Evolutionary conservation across 2,329 filamentous ascomycete species (phyloP).

Genomic region (Diaporthe citriasiana): DNA sequence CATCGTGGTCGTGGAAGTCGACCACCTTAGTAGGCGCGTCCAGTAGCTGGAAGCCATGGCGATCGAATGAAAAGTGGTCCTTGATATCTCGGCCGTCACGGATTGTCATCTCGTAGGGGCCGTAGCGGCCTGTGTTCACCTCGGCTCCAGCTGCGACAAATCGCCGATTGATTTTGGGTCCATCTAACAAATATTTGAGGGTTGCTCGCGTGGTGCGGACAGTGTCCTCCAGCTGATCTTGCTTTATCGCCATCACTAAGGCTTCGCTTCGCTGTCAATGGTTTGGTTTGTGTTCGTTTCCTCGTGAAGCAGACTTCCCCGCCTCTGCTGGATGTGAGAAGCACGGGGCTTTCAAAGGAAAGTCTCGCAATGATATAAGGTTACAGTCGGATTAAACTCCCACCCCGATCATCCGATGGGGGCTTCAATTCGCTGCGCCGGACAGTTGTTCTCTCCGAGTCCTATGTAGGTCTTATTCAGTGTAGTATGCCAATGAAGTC

Average conservation of each 20-base stretch:
- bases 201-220: background rate
- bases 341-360: background rate
- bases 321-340: background rate
- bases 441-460: background rate
- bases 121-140: constrained; percentile 41
- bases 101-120: constrained; percentile 39
- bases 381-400: background rate
- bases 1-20: constrained; percentile 3
- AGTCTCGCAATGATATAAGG: background rate
- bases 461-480: too few species aligned
- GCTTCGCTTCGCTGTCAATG: too few species aligned
- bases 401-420: background rate
- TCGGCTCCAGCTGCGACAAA: constrained; percentile 42
- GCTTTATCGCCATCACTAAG: background rate
- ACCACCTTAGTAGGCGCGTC: background rate
- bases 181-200: constrained; percentile 5
- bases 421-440: background rate
- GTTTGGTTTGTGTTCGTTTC: background rate
- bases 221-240: background rate
- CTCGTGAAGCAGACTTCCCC: background rate
- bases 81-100: constrained; percentile 42
- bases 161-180: constrained; percentile 40
- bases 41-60: constrained; percentile 6
- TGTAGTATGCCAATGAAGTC: too few species aligned
- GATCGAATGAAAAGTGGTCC: constrained; percentile 38